phyloP scores from a whole-genome alignment of 2,329 filamentous ascomycete genomes.

The Cercospora citrullina region DNA sequence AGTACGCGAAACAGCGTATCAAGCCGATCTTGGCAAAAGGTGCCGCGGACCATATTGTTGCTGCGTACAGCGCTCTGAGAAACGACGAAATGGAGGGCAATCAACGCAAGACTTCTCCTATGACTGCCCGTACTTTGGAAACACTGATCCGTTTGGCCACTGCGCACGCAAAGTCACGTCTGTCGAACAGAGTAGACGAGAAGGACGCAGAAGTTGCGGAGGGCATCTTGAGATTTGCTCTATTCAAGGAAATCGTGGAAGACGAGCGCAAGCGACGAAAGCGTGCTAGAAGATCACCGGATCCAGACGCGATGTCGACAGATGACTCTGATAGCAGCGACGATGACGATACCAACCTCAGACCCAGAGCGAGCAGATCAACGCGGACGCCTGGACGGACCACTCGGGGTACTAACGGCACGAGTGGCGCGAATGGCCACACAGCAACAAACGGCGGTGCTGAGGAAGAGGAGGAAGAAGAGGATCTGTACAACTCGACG shows the following conservation, averaged over 20 bases:
- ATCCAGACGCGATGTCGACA: constrained; percentile 56
- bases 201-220: constrained; percentile 86
- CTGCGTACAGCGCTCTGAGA: constrained; percentile 85
- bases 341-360: constrained; percentile 52
- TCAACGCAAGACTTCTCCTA: constrained; percentile 86
- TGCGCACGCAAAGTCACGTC: constrained; percentile 87
- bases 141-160: constrained; percentile 97
- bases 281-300: constrained; percentile 64
- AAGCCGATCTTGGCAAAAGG: constrained; percentile 89
- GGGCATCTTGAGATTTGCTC: constrained; percentile 83
- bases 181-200: constrained; percentile 86
- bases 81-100: constrained; percentile 97
- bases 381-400: constrained; percentile 33
- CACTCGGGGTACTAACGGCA: constrained; percentile 23
- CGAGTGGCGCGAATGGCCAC: constrained; percentile 30
- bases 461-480: constrained; percentile 51
- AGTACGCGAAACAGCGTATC: constrained; percentile 90
- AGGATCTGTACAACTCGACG: constrained; percentile 54
- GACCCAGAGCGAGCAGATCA: constrained; percentile 34
- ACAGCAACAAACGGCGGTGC: constrained; percentile 35
- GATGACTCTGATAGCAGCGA: constrained; percentile 59
- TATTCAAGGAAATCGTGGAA: constrained; percentile 92
- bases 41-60: constrained; percentile 86
- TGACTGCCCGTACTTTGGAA: constrained; percentile 95
- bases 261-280: constrained; percentile 79